Evolutionary conservation across 2,329 filamentous ascomycete species (phyloP).

Genomic region (Paraconiothyrium brasiliense): DNA sequence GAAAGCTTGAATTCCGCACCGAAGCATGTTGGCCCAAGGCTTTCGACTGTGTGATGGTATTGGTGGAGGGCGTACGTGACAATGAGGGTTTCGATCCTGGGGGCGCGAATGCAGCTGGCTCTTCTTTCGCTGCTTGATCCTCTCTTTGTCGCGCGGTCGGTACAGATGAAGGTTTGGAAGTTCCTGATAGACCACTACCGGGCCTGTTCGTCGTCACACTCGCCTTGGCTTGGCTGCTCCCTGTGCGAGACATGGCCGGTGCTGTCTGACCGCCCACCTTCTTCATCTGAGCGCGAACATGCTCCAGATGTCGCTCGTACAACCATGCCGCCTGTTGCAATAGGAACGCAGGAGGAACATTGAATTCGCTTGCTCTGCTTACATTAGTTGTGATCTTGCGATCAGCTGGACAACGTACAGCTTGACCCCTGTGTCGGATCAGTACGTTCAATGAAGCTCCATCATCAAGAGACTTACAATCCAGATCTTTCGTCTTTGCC

Average conservation of each 20-base stretch:
- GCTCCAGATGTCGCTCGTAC: constrained; percentile 87
- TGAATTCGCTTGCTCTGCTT: constrained; percentile 73
- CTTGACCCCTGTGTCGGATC: constrained; percentile 69
- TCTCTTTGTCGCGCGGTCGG: constrained; percentile 67
- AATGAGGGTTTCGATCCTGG: constrained; percentile 28
- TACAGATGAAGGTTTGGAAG: constrained; percentile 58
- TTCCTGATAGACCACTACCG: constrained; percentile 57
- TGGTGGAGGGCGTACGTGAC: constrained; percentile 59
- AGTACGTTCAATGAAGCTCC: constrained; percentile 20
- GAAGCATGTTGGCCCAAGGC: constrained; percentile 35
- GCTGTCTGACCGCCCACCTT: constrained; percentile 71
- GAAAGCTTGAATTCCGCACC: constrained; percentile 36
- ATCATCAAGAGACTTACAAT: constrained; percentile 68
- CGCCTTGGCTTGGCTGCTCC: constrained; percentile 51
- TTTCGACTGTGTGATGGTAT: constrained; percentile 56
- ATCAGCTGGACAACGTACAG: constrained; percentile 63
- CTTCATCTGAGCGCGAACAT: constrained; percentile 89
- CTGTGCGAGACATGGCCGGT: constrained; percentile 65
- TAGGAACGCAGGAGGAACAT: constrained; percentile 87
- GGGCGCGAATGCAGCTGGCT: constrained; percentile 53
- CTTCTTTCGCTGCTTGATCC: constrained; percentile 62
- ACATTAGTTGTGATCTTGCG: constrained; percentile 15
- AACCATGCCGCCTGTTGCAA: constrained; percentile 94
- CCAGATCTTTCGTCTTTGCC: constrained; percentile 80
- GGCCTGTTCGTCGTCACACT: constrained; percentile 61